A percentile compares a stretch with the other conserved stretches of the same genome.
phyloP scores from a whole-genome alignment of 345 rosid species.

The Anacardium occidentale region DNA sequence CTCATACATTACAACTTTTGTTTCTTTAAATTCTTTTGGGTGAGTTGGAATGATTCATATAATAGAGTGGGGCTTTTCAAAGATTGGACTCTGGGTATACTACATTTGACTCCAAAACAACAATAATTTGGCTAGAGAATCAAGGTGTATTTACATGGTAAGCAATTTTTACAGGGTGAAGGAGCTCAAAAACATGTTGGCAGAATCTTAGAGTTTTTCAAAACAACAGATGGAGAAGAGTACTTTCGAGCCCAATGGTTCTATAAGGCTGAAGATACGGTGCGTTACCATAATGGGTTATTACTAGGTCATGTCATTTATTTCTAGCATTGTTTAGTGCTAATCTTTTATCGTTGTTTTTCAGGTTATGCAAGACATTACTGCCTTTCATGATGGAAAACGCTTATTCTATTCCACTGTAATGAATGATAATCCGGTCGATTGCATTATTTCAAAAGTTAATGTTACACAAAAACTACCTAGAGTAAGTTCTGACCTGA shows the following conservation, averaged over 20 bases:
- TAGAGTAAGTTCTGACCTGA: constrained; percentile 43
- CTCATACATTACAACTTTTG: too few relatives aligned
- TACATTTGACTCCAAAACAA: not conserved
- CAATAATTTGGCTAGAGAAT: constrained; percentile 7
- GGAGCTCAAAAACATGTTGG: constrained; percentile 61
- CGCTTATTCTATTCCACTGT: constrained; percentile 87
- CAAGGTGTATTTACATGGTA: constrained; percentile 8
- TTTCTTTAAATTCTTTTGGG: too few relatives aligned
- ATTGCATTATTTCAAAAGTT: constrained; percentile 78
- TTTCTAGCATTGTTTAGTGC: constrained; percentile 16
- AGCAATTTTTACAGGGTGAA: constrained; percentile 57
- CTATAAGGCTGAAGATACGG: constrained; percentile 91
- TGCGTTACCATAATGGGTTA: constrained; percentile 34
- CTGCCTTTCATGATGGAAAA: constrained; percentile 59
- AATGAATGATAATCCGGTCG: constrained; percentile 86
- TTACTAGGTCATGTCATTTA: constrained; percentile 12
- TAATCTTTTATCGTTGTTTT: constrained; percentile 17
- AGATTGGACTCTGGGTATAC: not conserved
- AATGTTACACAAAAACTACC: constrained; percentile 49
- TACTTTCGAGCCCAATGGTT: constrained; percentile 95
- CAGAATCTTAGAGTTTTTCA: constrained; percentile 75
- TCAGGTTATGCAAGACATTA: constrained; percentile 69
- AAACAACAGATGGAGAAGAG: constrained; percentile 61
- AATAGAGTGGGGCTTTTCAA: not conserved
- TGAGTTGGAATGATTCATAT: too few relatives aligned